These are phyloP conservation scores for Pecoramyces ruminantium DNA, from an alignment of 192 early-diverging fungal genomes.

Conservation along the genomic window DNA sequence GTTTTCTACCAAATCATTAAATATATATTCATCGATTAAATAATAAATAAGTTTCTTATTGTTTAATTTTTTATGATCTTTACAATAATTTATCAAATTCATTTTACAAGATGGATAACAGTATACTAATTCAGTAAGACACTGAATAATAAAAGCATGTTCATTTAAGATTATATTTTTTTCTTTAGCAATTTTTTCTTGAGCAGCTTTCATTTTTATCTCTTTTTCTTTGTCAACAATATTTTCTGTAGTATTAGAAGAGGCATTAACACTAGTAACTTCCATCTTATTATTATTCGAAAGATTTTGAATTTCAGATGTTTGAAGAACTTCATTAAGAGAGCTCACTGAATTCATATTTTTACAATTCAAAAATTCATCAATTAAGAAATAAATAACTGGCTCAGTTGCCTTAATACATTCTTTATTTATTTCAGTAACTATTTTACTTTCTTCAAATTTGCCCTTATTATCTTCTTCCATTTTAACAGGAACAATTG, in stretches of 20 bases:
- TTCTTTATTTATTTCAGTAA: slow-evolving; percentile 3
- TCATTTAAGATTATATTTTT: slow-evolving; percentile 12
- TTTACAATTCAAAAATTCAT: slow-evolving; percentile 19
- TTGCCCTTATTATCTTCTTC: slow-evolving; percentile 4
- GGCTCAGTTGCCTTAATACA: slow-evolving; percentile 12
- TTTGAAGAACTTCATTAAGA: background rate
- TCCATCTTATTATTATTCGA: slow-evolving; percentile 2
- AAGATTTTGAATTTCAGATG: background rate
- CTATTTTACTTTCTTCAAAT: slow-evolving; percentile 3
- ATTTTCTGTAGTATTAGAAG: background rate
- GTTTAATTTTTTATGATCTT: background rate
- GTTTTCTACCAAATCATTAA: background rate
- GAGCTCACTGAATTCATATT: background rate
- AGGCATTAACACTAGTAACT: slow-evolving; percentile 18
- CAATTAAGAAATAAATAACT: slow-evolving; percentile 31
- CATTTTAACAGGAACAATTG: background rate
- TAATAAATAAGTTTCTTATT: background rate
- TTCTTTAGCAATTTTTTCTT: background rate
- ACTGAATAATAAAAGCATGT: slow-evolving; percentile 69
- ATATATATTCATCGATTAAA: background rate
- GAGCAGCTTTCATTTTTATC: slow-evolving; percentile 10
- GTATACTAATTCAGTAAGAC: slow-evolving; percentile 68
- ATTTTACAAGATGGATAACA: slow-evolving; percentile 68
- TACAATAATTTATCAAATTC: slow-evolving; percentile 37
- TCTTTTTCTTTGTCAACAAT: slow-evolving; percentile 2